Evolutionary conservation across 2,329 filamentous ascomycete genomes (phyloP).

Genomic region (Aureobasidium sp.): DNA sequence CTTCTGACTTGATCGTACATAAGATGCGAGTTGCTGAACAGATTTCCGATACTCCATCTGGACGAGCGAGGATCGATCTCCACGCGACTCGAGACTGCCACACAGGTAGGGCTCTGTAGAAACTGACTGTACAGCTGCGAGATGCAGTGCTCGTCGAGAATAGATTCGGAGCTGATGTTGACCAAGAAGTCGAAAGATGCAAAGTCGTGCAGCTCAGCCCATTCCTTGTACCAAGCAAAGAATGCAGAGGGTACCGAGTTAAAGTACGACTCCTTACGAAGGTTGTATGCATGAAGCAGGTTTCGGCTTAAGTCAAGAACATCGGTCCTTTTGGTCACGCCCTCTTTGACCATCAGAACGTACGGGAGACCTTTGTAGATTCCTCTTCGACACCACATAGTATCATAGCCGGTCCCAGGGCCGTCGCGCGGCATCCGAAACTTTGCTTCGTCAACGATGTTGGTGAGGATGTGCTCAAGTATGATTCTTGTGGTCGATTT

Average conservation of each 20-base stretch:
- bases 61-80: conserved; percentile 40
- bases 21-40: conserved; percentile 36
- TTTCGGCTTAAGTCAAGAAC: conserved; percentile 45
- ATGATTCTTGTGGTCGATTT: conserved; percentile 46
- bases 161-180: conserved; percentile 33
- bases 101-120: conserved; percentile 34
- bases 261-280: conserved; percentile 29
- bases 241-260: conserved; percentile 5
- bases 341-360: conserved; percentile 43
- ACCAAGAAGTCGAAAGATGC: conserved; percentile 17
- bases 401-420: conserved; percentile 25
- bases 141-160: conserved; percentile 43
- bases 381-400: conserved; percentile 35
- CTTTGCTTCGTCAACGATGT: conserved; percentile 29
- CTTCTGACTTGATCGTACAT: conserved; percentile 26
- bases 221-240: conserved; percentile 15
- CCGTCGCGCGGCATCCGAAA: not conserved
- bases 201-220: conserved; percentile 10
- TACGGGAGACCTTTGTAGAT: conserved; percentile 42
- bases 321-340: conserved; percentile 47
- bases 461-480: conserved; percentile 38
- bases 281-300: conserved; percentile 44
- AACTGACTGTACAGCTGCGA: conserved; percentile 38
- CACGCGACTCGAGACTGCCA: conserved; percentile 45
- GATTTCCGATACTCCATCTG: conserved; percentile 34